Evolutionary conservation across 106 monocot genomes (phyloP), one percentile per base, ranked within the genome.

Genomic region (Dioscorea alata): DNA sequence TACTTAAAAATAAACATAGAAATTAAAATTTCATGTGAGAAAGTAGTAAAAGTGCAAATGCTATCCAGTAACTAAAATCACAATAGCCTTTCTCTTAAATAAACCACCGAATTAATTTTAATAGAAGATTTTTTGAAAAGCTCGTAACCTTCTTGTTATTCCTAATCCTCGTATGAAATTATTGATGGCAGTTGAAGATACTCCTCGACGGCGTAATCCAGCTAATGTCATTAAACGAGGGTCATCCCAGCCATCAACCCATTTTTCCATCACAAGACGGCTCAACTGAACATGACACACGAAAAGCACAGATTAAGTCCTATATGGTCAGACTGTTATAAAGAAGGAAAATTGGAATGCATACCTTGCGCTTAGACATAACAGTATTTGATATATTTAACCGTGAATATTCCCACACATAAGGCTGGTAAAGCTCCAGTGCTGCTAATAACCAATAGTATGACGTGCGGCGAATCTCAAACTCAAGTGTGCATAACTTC

Each of bases 331-430:
- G 17, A 32, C 19, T 21, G 23, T 24, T 13, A 61, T 16, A 13
- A 21, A 28, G 35, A 13, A 12, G 28, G n/a, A 2, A 59, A 17
- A 13, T 48, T 19, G 73, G 61, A 42, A 42, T 42, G 64, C 10
- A 24, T 64, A 99, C 97, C 92, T 99, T 99, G 33, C 97, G 84
- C 75, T 99, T 99, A 33, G 97, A 99, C 97, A 99, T 85, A 57
- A 99, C 87, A 31, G 84, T 92, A 67, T 99, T 99, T 25, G 92
- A 90, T 57, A 99, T 83, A 60, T 99, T 99, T 54, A 99, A 75
- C 32, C 97, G 82, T 53, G 97, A 99, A 73, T 99, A 99, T 59
- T 99, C 97, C 97, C 97, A 99, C 19, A 99, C 97, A 78, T 92
- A 90, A 15, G 97, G 97, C 61, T 99, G 86, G 72, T 99, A 92